Percentiles rank a stretch among this genome's conserved stretches.
These are phyloP conservation scores for Pseudozyma thailandica DNA, from an alignment of 1,284 basidiomycete species.

Conservation along the genomic window DNA sequence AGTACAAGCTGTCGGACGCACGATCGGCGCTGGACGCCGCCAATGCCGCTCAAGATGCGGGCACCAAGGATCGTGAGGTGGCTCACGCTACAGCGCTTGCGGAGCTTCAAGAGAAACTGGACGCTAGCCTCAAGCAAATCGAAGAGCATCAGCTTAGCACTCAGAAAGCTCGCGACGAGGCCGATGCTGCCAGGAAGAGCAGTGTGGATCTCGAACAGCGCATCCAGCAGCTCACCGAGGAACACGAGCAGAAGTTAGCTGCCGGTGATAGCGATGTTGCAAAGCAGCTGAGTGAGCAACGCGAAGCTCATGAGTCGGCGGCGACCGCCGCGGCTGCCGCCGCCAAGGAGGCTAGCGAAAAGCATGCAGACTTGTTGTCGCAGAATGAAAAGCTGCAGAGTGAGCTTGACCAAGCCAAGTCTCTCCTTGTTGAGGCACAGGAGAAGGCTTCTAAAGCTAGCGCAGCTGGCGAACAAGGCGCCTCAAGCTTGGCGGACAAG, in stretches of 20 bases:
- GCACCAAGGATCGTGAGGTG: slow-evolving; percentile 11
- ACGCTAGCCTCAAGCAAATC: slow-evolving; percentile 23
- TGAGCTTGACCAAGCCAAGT: slow-evolving; percentile 22
- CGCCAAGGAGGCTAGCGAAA: slow-evolving; percentile 25
- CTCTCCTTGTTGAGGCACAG: slow-evolving; percentile 23
- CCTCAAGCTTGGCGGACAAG: slow-evolving; percentile 31
- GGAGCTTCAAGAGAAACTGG: slow-evolving; percentile 21
- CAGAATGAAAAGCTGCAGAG: slow-evolving; percentile 27
- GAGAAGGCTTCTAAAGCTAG: slow-evolving; percentile 23
- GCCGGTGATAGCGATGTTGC: slow-evolving; percentile 7
- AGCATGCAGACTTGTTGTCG: slow-evolving; percentile 11
- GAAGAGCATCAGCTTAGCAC: slow-evolving; percentile 26
- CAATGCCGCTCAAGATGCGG: slow-evolving; percentile 14
- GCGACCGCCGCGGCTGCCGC: slow-evolving; percentile 6
- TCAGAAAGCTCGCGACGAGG: slow-evolving; percentile 26
- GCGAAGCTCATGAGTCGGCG: slow-evolving; percentile 26
- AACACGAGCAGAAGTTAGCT: slow-evolving; percentile 25
- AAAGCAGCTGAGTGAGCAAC: slow-evolving; percentile 30
- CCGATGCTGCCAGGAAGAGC: slow-evolving; percentile 16
- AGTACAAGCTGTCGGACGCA: slow-evolving; percentile 22
- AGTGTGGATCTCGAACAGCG: slow-evolving; percentile 25
- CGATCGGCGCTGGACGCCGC: slow-evolving; percentile 19
- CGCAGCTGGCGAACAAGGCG: slow-evolving; percentile 22
- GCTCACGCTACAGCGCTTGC: slow-evolving; percentile 22
- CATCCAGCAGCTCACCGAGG: slow-evolving; percentile 23